Percentiles rank a stretch among this genome's conserved stretches.
These are phyloP conservation scores for Dendrobium nobile DNA, from an alignment of 106 monocot species.

Conservation along the genomic window DNA sequence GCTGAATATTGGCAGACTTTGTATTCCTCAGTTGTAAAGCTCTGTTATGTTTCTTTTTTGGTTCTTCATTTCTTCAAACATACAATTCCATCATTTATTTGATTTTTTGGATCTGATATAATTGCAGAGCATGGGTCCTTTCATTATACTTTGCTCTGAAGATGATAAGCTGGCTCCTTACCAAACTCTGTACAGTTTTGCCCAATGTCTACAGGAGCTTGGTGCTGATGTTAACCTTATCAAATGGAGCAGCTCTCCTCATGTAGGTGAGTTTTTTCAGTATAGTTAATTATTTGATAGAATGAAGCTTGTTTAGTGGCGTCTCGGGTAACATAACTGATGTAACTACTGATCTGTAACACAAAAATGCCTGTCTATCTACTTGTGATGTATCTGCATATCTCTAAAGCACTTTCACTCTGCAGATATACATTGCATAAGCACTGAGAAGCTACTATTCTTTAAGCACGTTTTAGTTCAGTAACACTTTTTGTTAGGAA, in stretches of 20 bases:
- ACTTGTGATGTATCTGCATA: too few relatives aligned
- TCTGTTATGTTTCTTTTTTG: not conserved
- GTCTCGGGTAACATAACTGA: not conserved
- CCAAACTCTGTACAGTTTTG: constrained; percentile 54
- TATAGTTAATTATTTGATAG: not conserved
- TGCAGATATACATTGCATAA: not conserved
- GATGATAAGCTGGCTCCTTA: constrained; percentile 76
- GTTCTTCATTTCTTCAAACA: not conserved
- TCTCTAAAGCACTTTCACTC: not conserved
- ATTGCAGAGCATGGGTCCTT: constrained; percentile 63
- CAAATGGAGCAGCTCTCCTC: constrained; percentile 71
- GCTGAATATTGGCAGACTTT: constrained; percentile 82
- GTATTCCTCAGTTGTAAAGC: constrained; percentile 70
- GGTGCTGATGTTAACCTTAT: constrained; percentile 79
- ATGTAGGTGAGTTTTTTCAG: constrained; percentile 49
- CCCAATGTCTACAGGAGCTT: constrained; percentile 54
- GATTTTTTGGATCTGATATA: not conserved
- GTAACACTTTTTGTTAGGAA: not conserved
- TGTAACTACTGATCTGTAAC: not conserved
- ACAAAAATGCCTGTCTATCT: too few relatives aligned
- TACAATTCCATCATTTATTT: constrained; percentile 3
- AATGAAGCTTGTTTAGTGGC: not conserved
- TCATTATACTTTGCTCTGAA: constrained; percentile 83
- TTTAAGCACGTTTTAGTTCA: not conserved
- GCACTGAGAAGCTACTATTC: not conserved